Base-by-base conservation (phyloP, 352 stramenopile species). In the Aphanomyces astaci region DNA sequence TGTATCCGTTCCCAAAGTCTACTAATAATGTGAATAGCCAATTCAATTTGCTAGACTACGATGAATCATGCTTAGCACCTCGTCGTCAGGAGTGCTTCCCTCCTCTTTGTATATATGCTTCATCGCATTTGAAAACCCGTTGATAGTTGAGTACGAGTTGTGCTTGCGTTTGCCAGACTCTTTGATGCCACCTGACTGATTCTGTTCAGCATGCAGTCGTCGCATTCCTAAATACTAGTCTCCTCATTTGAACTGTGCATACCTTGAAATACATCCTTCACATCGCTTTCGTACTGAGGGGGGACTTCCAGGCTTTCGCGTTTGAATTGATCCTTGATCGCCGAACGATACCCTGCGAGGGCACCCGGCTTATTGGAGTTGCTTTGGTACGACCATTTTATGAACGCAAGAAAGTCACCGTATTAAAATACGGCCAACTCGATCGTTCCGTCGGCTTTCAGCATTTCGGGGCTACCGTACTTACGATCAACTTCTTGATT, bases 241-340 rank as follows among this genome's bases (percentile, higher is more conserved):
- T 59, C 24, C 4, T 32, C 17, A 22, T 22, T n/a, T n/a, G 30
- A 32, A n/a, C 13, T 59, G 9, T 19, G 2, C 51, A 40, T 1
- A 59, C 51, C 51, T 59, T 59, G 51, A 19, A 59, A 59, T 9
- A 59, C 5, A 2, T 36, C 51, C 33, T 59, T 59, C 51, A 59
- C 33, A 36, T 59, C 51, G 51, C 19, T 25, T 19, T 59, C 51
- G 2, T 59, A 39, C 3, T 59, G 22, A 32, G 33, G 7, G n/a
- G 4, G 4, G 13, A 59, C 22, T 7, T 30, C 22, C 7, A 59
- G 15, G n/a, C n/a, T 32, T 59, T 59, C 1, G 7, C 51, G 51
- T n/a, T 59, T 59, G 51, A 36, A 59, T 7, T 24, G 24, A n/a
- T 59, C 51, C 4, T 59, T 59, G 11, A 59, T 59, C 5, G 51